Base-by-base conservation (phyloP, 2,329 filamentous ascomycete species). In the Xylariaceae sp. region DNA sequence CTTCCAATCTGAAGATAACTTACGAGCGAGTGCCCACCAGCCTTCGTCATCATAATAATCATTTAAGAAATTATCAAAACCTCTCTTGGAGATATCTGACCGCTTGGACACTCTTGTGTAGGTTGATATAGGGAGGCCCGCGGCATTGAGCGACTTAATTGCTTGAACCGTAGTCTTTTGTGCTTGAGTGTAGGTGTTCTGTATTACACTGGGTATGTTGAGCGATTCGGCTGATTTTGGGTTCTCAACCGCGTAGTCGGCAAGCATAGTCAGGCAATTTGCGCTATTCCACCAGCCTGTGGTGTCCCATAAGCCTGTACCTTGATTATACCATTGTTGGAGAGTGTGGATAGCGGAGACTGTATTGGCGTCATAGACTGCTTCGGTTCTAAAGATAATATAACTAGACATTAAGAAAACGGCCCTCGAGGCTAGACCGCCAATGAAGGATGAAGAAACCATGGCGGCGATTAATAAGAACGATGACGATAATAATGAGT, bases 241-340 rank as follows among this genome's bases (percentile, higher is more conserved):
- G 23, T 53, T 58, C 8, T 53, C n/a, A 18, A 58, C 37, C 10
- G 55, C 58, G 20, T 55, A 60, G 42, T 60, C 58, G 55, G 58
- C 58, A 29, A 60, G 55, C 27, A 58, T 73, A 0, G 82, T 84
- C 57, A 86, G 67, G 54, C 75, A 76, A 61, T 85, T 86, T 23
- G 81, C 84, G 18, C 75, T 75, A 61, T 86, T 84, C 84, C 83
- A 87, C 84, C 83, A 86, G 6, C 80, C 80, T 24, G 75, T 75
- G 0, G 76, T 77, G 50, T 81, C 70, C 80, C 81, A 86, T 5
- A 84, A 69, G 9, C 83, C 82, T 2, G 74, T 82, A 5, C 63
- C 67, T 4, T 67, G 55, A 60, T 84, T 78, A 63, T 84, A 84
- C 77, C 77, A 84, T 35, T 63, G 65, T 50, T 83, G 78, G 0